Evolutionary conservation across 306 rosid species (phyloP), one percentile per base, ranked within the genome.

Genomic region (Citrullus mucosospermus): DNA sequence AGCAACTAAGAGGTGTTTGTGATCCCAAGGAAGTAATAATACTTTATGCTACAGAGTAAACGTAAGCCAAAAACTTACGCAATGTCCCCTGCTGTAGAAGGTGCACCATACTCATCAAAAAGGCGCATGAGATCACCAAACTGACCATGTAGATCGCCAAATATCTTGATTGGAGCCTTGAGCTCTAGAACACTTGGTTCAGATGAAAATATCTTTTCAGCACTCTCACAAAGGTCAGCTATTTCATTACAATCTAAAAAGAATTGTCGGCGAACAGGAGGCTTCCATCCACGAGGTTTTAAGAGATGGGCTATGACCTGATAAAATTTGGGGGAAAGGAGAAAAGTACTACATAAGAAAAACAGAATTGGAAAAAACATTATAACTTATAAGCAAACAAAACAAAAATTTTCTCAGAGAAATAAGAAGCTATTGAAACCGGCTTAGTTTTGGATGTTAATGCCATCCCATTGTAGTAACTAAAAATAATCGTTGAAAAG

Each of bases 71-170:
- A 69, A 71, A 90, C 98, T 91, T 88, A 95, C 99, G 99, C 92
- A 16, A 95, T 95, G 85, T 95, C 99, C 81, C 99, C 99, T 76
- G 99, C 99, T 78, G 99, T 95, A 82, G 99, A 95, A 76, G 99
- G 99, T 81, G 99, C 71, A 60, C 99, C 99, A 80, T 95, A 95
- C 89, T 95, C 99, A 41, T 95, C 98, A 86, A 95, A 95, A 63
- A 95, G 98, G 78, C 99, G 99, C 99, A 95, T 95, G 56, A 95
- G 98, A 88, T 95, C 99, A 67, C 99, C 99, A 91, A 95, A 95
- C 81, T 95, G 99, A 81, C 99, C 99, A 34, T 95, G 99, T 76
- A 95, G 89, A 86, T 95, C 99, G 81, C 99, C 99, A 87, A 95
- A 95, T 84, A 95, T 92, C 89, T 95, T 95, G 79, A 95, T 95